Base-by-base conservation (phyloP, 495 filamentous ascomycete genomes). In the Parachaetomium inaequale region DNA sequence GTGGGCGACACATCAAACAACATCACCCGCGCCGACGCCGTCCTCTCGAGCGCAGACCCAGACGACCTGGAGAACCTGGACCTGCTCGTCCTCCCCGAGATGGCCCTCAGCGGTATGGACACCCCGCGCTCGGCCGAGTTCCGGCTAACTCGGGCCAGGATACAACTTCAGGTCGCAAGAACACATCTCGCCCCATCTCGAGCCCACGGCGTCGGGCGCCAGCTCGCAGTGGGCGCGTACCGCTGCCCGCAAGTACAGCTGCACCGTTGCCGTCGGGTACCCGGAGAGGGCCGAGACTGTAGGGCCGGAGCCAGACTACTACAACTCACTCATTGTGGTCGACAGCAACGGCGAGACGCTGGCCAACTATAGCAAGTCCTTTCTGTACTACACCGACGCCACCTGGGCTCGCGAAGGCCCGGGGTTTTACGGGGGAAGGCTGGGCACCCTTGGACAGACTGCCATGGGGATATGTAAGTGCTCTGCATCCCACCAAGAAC, bases 341-440 rank as follows among this genome's bases (percentile, higher is more conserved):
- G 85, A 87, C 61, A 79, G 84, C 12, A 71, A 79, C 1, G 94
- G 95, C 15, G 78, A 87, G 49, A 83, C 88, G 0, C 70, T 96
- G 36, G 82, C 81, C 42, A 89, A 96, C 76, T 96, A 96, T 73
- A 87, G 94, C 66, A 98, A 98, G 72, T 80, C 79, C 25, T 93
- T 93, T 66, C 82, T 98, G 59, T 98, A 93, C 73, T 90, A 89
- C 75, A 94, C 91, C 1, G 93, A 98, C 69, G 91, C 92, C 68
- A 89, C 86, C 0, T 98, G 94, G 94, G 92, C 93, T 1, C 72
- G 81, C 2, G 93, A 96, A 75, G 90, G 91, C 12, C 75, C 78
- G 5, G 87, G 87, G 17, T 91, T 88, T 67, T 87, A 70, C 70
- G 66, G 70, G 40, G 82, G 80, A 3, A 63, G 73, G 5, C 70